Percentiles rank a stretch among this genome's conserved stretches.
Conservation (phyloP, 345 rosid genomes). For the Brassica incana region DNA sequence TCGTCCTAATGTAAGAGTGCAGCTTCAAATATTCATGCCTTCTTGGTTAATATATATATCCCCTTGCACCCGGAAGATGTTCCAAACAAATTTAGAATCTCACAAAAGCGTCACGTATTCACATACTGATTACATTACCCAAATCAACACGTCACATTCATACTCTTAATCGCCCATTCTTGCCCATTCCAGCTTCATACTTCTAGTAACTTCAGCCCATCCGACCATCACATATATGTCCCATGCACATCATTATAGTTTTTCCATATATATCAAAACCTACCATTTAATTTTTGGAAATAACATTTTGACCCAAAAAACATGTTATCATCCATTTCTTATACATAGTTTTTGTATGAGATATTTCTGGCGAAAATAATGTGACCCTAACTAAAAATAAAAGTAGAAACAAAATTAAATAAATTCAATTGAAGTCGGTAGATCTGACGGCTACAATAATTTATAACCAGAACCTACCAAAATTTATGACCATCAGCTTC, state of each 20-base stretch:
- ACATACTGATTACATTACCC: neutral
- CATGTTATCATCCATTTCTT: neutral
- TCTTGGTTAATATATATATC: neutral
- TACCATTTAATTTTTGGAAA: neutral
- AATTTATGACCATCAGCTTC: conserved; percentile 21
- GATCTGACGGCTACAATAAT: conserved; percentile 34
- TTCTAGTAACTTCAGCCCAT: neutral
- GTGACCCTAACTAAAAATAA: neutral
- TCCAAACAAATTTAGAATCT: neutral
- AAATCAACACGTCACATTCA: neutral
- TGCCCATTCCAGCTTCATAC: conserved; percentile 6
- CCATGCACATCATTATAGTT: neutral
- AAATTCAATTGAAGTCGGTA: conserved; percentile 25
- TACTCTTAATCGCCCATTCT: neutral
- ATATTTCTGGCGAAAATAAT: neutral
- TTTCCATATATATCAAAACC: neutral
- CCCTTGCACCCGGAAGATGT: neutral
- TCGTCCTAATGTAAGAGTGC: neutral
- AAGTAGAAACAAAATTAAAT: neutral
- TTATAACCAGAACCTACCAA: conserved; percentile 32
- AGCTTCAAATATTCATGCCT: neutral
- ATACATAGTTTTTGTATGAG: neutral
- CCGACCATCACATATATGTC: neutral
- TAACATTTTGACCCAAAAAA: neutral
- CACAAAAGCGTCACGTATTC: neutral